A percentile compares a stretch with the other conserved stretches of the same genome.
Conservation (phyloP, 2,329 filamentous ascomycete species). For the Trichoderma sp. region DNA sequence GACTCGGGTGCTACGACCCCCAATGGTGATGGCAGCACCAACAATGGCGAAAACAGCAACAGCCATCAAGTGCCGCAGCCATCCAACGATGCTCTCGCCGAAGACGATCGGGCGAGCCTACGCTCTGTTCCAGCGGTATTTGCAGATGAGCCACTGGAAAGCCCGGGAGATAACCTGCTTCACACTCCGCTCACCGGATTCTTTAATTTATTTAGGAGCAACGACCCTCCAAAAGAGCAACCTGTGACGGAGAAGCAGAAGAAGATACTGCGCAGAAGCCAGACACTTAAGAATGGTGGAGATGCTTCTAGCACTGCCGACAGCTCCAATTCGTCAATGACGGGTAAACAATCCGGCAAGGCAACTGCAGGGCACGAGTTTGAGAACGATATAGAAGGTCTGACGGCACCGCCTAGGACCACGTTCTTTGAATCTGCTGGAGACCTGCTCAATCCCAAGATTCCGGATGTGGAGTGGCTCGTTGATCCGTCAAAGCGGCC, state of each 20-base stretch:
- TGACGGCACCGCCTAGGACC: slow-evolving; percentile 78
- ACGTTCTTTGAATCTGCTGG: slow-evolving; percentile 94
- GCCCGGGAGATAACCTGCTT: slow-evolving; percentile 34
- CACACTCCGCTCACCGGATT: slow-evolving; percentile 59
- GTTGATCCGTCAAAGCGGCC: slow-evolving; percentile 78
- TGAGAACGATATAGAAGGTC: slow-evolving; percentile 41
- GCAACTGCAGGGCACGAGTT: slow-evolving; percentile 52
- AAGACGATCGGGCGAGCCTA: slow-evolving; percentile 63
- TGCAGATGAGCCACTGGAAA: slow-evolving; percentile 27
- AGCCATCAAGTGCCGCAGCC: slow-evolving; percentile 68
- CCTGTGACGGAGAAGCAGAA: slow-evolving; percentile 57
- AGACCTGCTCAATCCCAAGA: slow-evolving; percentile 84
- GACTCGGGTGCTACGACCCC: slow-evolving; percentile 38
- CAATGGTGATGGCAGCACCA: not conserved
- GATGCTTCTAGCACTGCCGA: slow-evolving; percentile 25
- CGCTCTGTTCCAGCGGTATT: slow-evolving; percentile 41
- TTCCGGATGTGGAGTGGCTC: slow-evolving; percentile 78
- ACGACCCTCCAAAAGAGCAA: slow-evolving; percentile 48
- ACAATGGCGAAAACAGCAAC: slow-evolving; percentile 34
- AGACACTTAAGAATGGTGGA: slow-evolving; percentile 50
- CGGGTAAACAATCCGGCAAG: slow-evolving; percentile 28
- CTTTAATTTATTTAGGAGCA: slow-evolving; percentile 70
- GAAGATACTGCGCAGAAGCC: slow-evolving; percentile 73
- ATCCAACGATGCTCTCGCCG: slow-evolving; percentile 59
- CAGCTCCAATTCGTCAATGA: slow-evolving; percentile 21